phyloP scores from a whole-genome alignment of 495 filamentous ascomycete species.

The Thermochaetoides thermophila region DNA sequence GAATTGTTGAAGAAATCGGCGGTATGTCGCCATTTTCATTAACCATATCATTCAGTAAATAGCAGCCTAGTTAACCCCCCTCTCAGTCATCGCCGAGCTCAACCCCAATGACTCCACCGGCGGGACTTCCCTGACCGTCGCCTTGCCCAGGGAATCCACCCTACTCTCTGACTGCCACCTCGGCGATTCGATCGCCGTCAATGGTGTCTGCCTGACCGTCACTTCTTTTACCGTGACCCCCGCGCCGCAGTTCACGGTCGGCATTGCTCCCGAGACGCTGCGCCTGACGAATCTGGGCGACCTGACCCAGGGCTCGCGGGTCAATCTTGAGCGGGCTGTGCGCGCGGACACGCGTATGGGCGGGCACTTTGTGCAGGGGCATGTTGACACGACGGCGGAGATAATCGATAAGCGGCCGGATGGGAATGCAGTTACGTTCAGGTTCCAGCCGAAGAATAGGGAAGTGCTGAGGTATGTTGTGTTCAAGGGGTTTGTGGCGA shows the following conservation, averaged over 20 bases:
- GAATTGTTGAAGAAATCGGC: conserved; percentile 88
- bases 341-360: conserved; percentile 80
- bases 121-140: conserved; percentile 84
- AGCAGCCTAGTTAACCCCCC: neutral
- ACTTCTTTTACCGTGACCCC: conserved; percentile 47
- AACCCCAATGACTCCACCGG: conserved; percentile 65
- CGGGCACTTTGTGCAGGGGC: conserved; percentile 76
- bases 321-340: conserved; percentile 92
- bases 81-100: conserved; percentile 63
- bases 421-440: conserved; percentile 73
- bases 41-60: conserved; percentile 3
- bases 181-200: conserved; percentile 86
- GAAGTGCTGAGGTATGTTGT: conserved; percentile 71
- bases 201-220: conserved; percentile 83
- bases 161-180: conserved; percentile 73
- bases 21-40: conserved; percentile 38
- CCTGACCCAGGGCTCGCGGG: conserved; percentile 36
- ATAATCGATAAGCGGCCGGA: conserved; percentile 58
- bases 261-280: conserved; percentile 90
- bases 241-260: conserved; percentile 63
- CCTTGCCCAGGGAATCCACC: conserved; percentile 39
- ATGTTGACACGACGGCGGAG: conserved; percentile 76
- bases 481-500: conserved; percentile 88
- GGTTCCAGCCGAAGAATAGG: conserved; percentile 56
- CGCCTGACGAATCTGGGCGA: conserved; percentile 85